Base-by-base conservation (phyloP, 192 early-diverging fungal species). In the Rhizoclosmatium globosum region DNA sequence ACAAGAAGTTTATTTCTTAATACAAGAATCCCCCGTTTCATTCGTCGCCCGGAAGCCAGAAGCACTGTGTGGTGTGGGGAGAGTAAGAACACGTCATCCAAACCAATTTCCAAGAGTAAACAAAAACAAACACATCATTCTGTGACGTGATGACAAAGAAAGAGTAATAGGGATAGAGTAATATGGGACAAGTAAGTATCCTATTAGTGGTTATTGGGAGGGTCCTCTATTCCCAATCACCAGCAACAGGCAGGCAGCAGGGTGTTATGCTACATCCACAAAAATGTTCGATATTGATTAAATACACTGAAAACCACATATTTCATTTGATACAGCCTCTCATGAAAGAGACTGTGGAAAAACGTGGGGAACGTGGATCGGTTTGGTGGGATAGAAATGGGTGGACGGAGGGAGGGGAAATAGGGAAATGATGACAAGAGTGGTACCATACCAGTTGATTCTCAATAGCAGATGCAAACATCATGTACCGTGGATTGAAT, bases 401-500 rank as follows among this genome's bases (percentile, higher is more conserved):
- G 48, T 9, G 15, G 15, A 50, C n/a, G n/a, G 31, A 31, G 0
- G n/a, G 31, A 65, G 39, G 64, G 15, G 15, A 57, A 57, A 57
- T 17, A 57, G 39, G 39, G 11, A 41, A 57, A 69, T 9, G n/a
- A 44, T 23, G 59, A 73, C 3, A 59, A 59, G 21, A 42, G 17
- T 3, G 31, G 6, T 44, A 42, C 86, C 87, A 84, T 87, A 94
- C 93, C 87, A 95, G 66, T 59, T 92, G 90, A 4, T 76, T 82
- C 13, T 87, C 87, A 11, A 38, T 42, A 2, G 91, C 93, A 45
- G 83, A 88, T 31, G 91, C 92, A 83, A 94, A 88, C 92, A 95
- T 92, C 66, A 89, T 78, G 74, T 87, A 92, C 56, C 84, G 82
- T n/a, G 94, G 94, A 79, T 94, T 95, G 65, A 93, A 93, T 21